Base-by-base conservation (phyloP, 2,329 filamentous ascomycete genomes). In the Graphiopsis chlorocephala region DNA sequence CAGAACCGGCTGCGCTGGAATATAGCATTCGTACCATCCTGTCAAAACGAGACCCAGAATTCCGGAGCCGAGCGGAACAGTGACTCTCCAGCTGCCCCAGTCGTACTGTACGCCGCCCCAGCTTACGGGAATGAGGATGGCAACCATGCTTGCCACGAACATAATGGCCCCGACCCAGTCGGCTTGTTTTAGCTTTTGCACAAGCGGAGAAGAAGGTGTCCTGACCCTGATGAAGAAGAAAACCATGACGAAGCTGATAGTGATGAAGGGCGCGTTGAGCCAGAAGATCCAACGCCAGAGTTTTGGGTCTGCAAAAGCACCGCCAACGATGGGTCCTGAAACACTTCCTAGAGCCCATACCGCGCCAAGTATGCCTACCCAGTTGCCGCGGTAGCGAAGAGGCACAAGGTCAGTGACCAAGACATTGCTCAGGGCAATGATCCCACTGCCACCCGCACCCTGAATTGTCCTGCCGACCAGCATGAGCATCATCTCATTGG, bases 381-480 rank as follows among this genome's bases (percentile, higher is more conserved):
- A 74, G 31, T 70, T 70, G 3, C 66, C 31, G 20, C 71, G 64
- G 2, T 65, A 61, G 14, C 71, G 68, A 10, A 73, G 64, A 11
- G 71, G 71, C 4, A 80, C 74, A 1, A 80, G 72, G 47, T 82
- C 80, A 0, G 77, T 74, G 63, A 82, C 72, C 26, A 82, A 72
- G 48, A 82, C 70, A 26, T 79, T 74, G 31, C 79, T 80, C 1
- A 82, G 69, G 0, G 74, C 74, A 64, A 78, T 76, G 4, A 80
- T 76, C 0, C 80, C 81, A 2, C 81, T 81, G 23, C 80, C 80
- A 12, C 81, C 81, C 11, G 81, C 72, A 1, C 81, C 81, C 67
- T 83, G 81, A 3, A 83, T 68, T 17, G 76, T 71, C 23, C 81
- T 77, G 15, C 81, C 81, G 20, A 78, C 71, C 11, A 82, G 73